Evolutionary conservation across 2,329 filamentous ascomycete species (phyloP).

Genomic region (Pseudogymnoascus sp.): DNA sequence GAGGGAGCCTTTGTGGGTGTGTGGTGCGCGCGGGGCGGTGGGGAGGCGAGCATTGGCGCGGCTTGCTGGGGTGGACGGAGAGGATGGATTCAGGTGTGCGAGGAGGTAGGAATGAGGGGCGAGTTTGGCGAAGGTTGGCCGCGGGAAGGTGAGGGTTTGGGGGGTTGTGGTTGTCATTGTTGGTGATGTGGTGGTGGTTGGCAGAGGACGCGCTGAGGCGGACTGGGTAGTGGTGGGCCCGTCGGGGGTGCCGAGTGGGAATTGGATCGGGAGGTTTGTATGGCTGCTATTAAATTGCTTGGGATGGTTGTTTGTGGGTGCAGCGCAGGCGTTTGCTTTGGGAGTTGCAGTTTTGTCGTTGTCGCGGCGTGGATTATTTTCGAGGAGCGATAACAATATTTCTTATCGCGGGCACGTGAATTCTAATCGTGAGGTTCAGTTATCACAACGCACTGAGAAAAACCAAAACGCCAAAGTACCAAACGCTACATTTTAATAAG

Average conservation of each 20-base stretch:
- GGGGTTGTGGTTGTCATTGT: slow-evolving; percentile 16
- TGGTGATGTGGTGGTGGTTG: background rate
- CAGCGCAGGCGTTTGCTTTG: background rate
- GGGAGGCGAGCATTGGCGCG: slow-evolving; percentile 77
- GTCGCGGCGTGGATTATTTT: background rate
- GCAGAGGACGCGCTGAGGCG: background rate
- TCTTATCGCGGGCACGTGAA: background rate
- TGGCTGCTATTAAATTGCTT: background rate
- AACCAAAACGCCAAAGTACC: background rate
- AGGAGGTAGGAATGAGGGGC: slow-evolving; percentile 84
- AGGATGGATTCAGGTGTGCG: slow-evolving; percentile 65
- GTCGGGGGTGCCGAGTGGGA: background rate
- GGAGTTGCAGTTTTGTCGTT: background rate
- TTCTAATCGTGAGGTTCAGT: background rate
- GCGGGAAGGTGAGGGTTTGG: slow-evolving; percentile 35
- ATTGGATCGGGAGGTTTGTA: background rate
- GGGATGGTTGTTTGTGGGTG: background rate
- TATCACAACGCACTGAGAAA: background rate
- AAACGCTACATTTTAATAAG: background rate
- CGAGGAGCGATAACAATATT: background rate
- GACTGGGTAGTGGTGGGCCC: background rate
- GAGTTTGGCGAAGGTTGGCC: slow-evolving; percentile 78
- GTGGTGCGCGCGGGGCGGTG: slow-evolving; percentile 60
- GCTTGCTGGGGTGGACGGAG: slow-evolving; percentile 44
- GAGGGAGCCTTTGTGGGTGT: slow-evolving; percentile 73